Evolutionary conservation across 2,329 filamentous ascomycete genomes (phyloP).

Genomic region (Venturia nashicola): DNA sequence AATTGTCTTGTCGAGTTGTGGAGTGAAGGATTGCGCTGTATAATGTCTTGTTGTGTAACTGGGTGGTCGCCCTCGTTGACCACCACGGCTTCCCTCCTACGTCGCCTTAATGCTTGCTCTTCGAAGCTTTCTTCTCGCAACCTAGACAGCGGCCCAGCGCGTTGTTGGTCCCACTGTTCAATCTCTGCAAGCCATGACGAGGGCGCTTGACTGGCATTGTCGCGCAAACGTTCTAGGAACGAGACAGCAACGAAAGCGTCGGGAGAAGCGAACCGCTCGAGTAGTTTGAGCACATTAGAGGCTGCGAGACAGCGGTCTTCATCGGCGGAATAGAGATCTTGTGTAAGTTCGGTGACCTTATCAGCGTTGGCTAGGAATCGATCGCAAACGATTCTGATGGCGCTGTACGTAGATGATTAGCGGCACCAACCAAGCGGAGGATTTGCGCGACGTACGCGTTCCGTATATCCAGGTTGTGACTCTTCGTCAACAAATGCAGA

Average conservation of each 20-base stretch:
- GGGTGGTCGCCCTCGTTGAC: slow-evolving; percentile 74
- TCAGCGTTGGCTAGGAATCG: slow-evolving; percentile 18
- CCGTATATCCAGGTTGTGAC: slow-evolving; percentile 31
- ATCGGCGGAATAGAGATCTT: slow-evolving; percentile 12
- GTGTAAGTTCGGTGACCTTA: slow-evolving; percentile 13
- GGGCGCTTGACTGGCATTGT: background rate
- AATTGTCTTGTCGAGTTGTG: background rate
- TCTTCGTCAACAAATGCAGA: slow-evolving; percentile 27
- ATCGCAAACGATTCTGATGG: slow-evolving; percentile 25
- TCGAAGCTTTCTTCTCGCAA: slow-evolving; percentile 42
- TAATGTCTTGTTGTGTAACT: slow-evolving; percentile 64
- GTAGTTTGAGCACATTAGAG: slow-evolving; percentile 17
- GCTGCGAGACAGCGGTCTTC: slow-evolving; percentile 15
- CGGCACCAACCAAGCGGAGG: slow-evolving; percentile 10
- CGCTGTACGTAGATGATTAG: slow-evolving; percentile 9
- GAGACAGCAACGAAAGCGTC: background rate
- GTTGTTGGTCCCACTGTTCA: background rate
- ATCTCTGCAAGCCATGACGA: background rate
- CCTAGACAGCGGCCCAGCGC: slow-evolving; percentile 11
- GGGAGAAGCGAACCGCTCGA: slow-evolving; percentile 12
- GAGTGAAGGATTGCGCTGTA: slow-evolving; percentile 36
- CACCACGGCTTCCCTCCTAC: slow-evolving; percentile 80
- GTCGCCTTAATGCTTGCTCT: slow-evolving; percentile 61
- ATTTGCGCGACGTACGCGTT: slow-evolving; percentile 17
- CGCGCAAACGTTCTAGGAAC: slow-evolving; percentile 2